Percentiles rank a stretch among this genome's conserved stretches.
Conservation (phyloP, 768 basidiomycete species). For the Mycena epipterygia region DNA sequence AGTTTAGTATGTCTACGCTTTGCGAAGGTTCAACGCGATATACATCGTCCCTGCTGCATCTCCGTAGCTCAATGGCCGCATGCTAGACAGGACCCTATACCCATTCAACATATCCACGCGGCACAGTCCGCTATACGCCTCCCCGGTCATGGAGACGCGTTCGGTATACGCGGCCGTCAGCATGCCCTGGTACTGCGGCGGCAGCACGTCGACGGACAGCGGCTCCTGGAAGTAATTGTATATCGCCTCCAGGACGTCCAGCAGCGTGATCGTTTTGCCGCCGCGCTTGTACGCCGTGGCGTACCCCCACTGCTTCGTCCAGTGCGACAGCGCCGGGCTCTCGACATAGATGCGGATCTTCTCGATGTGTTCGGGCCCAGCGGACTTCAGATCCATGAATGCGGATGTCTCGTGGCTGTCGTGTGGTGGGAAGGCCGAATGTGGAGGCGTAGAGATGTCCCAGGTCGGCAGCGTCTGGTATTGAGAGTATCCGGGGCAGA, state of each 20-base stretch:
- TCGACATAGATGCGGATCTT: conserved; percentile 26
- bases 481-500: not conserved
- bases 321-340: conserved; percentile 4
- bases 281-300: conserved; percentile 13
- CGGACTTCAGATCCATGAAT: not conserved
- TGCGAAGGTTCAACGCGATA: not conserved
- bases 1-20: no score
- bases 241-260: conserved; percentile 23
- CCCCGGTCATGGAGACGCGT: not conserved
- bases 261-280: conserved; percentile 19
- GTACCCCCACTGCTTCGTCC: conserved; percentile 27
- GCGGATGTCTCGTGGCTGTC: not conserved
- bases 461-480: conserved; percentile 10
- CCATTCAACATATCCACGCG: conserved; percentile 25
- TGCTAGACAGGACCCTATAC: not conserved
- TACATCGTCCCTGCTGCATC: conserved; percentile 15
- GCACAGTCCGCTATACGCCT: not conserved
- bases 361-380: conserved; percentile 7
- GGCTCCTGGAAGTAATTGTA: conserved; percentile 27
- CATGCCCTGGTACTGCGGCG: conserved; percentile 16
- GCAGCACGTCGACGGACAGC: conserved; percentile 8
- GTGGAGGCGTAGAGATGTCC: conserved; percentile 14
- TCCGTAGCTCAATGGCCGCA: conserved; percentile 15
- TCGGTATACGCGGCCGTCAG: not conserved
- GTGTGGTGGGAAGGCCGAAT: not conserved